A percentile compares a stretch with the other conserved stretches of the same genome.
Conservation (phyloP, 2,329 filamentous ascomycete genomes). For the Calonectria hawksworthii region DNA sequence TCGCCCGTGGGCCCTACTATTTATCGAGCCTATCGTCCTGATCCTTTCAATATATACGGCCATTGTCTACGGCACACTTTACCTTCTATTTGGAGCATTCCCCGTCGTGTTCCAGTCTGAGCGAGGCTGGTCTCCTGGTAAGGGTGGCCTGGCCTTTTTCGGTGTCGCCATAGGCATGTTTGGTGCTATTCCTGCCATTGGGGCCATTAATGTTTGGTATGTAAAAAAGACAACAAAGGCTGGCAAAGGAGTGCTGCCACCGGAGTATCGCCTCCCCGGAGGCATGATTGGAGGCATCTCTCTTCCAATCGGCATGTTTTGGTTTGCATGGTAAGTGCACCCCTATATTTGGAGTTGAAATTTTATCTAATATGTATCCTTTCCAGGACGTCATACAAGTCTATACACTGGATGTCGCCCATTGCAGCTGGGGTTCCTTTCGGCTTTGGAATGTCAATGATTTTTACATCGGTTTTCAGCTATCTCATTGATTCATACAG, state of each 20-base stretch:
- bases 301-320: constrained; percentile 73
- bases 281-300: constrained; percentile 70
- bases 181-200: constrained; percentile 64
- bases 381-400: constrained; percentile 37
- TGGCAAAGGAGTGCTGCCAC: constrained; percentile 69
- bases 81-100: constrained; percentile 68
- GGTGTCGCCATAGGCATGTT: constrained; percentile 77
- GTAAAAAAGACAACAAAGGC: constrained; percentile 54
- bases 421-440: constrained; percentile 61
- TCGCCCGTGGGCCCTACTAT: constrained; percentile 75
- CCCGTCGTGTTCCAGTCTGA: constrained; percentile 73
- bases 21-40: constrained; percentile 76
- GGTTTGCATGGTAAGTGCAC: constrained; percentile 72
- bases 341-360: constrained; percentile 48
- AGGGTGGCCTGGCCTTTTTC: constrained; percentile 73
- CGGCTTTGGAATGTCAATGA: constrained; percentile 70
- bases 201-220: constrained; percentile 68
- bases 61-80: constrained; percentile 68
- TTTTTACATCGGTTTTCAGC: constrained; percentile 75
- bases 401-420: constrained; percentile 70
- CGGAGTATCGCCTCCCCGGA: constrained; percentile 73
- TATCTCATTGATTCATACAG: constrained; percentile 80
- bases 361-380: neutral
- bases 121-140: constrained; percentile 69
- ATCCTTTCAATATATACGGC: constrained; percentile 74